Percentiles rank a stretch among this genome's conserved stretches.
Conservation (phyloP, 495 filamentous ascomycete species). For the Penicillium waksmanii region DNA sequence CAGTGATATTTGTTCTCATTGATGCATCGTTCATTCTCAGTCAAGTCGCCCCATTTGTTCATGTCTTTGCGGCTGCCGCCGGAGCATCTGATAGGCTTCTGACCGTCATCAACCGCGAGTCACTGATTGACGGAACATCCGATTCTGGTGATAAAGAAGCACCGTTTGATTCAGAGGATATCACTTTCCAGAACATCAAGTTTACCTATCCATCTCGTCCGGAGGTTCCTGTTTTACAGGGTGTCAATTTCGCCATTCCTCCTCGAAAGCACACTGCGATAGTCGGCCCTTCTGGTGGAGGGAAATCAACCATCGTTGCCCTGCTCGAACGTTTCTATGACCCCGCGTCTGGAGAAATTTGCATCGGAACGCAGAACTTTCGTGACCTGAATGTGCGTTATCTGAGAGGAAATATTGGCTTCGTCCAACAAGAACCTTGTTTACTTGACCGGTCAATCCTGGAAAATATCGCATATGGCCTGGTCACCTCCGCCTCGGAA, state of each 20-base stretch:
- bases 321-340: conserved; percentile 59
- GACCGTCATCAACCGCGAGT: conserved; percentile 53
- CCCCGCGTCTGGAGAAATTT: conserved; percentile 43
- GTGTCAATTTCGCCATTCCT: conserved; percentile 55
- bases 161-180: conserved; percentile 33
- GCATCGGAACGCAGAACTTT: conserved; percentile 55
- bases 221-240: conserved; percentile 52
- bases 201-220: conserved; percentile 67
- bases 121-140: conserved; percentile 53
- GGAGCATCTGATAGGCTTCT: conserved; percentile 55
- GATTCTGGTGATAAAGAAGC: conserved; percentile 37
- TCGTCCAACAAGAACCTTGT: conserved; percentile 69
- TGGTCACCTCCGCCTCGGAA: conserved; percentile 54
- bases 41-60: conserved; percentile 65
- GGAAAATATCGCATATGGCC: conserved; percentile 68
- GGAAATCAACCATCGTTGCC: conserved; percentile 67
- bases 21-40: conserved; percentile 66
- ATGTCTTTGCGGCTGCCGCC: conserved; percentile 61
- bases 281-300: conserved; percentile 70
- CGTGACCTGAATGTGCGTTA: conserved; percentile 57
- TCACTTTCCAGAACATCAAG: conserved; percentile 55
- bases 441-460: conserved; percentile 66
- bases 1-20: conserved; percentile 65
- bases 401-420: conserved; percentile 59
- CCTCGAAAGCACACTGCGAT: conserved; percentile 64